Base-by-base conservation (phyloP, 371 early-diverging fungal genomes). In the Dentiscutata heterogama region DNA sequence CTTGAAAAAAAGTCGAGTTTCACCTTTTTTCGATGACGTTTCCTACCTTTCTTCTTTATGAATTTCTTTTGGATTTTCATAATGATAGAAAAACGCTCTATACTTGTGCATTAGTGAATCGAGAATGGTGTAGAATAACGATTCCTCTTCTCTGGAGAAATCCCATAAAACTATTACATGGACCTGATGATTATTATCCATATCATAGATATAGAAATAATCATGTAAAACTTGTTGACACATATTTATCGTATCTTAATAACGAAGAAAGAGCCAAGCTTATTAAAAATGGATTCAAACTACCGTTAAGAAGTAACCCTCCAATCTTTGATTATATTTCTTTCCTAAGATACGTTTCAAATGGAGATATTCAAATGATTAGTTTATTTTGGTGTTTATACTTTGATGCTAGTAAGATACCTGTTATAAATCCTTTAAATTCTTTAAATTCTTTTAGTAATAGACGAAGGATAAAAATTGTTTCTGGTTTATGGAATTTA, bases 91-190 rank as follows among this genome's bases (percentile, higher is more conserved):
- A 71, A 46, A 71, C 71, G 3, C 46, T 75, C 29, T 58, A 75
- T 22, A 58, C 76, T 20, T 75, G 76, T 22, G 42, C 31, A 14
- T 39, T 56, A 31, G 76, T 75, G 18, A 75, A 54, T 54, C 22
- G 60, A 75, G 60, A 29, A 58, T 75, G 76, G 76, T 58, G 60
- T 58, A 25, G 6, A 22, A 42, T 61, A 11, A 42, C 56, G 10
- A 75, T 61, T 56, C 76, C 76, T 29, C 29, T 58, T 18, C 22
- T 75, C 5, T 75, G 76, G 76, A 56, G 14, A 61, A 75, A 75
- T 31, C 76, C 76, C 42, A 35, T 67, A 14, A 20, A 67, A 67
- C 5, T 35, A 31, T 39, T 29, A 31, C 67, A 67, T 67, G 35
- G 35, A 67, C 31, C 35, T 67, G 67, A 35, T 67, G 58, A 58